Evolutionary conservation across 352 stramenopile species (phyloP).

Genomic region (Globisporangium cederbergense): DNA sequence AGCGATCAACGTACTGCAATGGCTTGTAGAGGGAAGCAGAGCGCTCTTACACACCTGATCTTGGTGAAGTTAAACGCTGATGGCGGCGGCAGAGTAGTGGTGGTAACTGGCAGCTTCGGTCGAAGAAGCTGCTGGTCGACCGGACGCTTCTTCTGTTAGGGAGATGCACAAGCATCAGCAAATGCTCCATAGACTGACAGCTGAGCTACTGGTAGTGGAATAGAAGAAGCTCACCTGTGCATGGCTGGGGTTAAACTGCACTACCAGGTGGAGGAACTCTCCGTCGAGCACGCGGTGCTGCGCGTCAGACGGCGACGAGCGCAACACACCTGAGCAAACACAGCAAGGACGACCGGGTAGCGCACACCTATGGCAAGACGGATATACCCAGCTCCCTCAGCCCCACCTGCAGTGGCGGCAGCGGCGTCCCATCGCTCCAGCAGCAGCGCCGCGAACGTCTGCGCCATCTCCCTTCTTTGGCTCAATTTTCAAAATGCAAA

Average conservation of each 20-base stretch:
- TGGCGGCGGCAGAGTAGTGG: not conserved
- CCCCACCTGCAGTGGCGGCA: not conserved
- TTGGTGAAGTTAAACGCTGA: constrained; percentile 63
- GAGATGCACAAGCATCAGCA: not conserved
- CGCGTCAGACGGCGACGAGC: constrained; percentile 33
- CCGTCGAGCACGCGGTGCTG: constrained; percentile 31
- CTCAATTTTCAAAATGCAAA: no score
- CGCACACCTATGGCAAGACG: not conserved
- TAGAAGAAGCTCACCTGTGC: constrained; percentile 20
- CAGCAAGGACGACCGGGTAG: not conserved
- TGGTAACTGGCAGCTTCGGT: not conserved
- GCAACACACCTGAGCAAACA: constrained; percentile 28
- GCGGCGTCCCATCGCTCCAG: constrained; percentile 23
- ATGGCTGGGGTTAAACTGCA: constrained; percentile 46
- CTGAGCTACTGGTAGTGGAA: not conserved
- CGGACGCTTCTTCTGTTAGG: constrained; percentile 37
- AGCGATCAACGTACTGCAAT: not conserved
- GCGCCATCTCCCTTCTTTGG: not conserved
- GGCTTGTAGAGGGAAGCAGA: no score
- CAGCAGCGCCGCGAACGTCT: constrained; percentile 4
- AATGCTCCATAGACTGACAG: not conserved
- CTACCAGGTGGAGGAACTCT: constrained; percentile 24
- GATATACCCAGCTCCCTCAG: no score
- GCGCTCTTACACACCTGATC: constrained; percentile 28
- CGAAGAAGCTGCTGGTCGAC: constrained; percentile 30